Evolutionary conservation across 2,329 filamentous ascomycete genomes (phyloP).

Genomic region (Ophiocordyceps camponoti-saundersi): DNA sequence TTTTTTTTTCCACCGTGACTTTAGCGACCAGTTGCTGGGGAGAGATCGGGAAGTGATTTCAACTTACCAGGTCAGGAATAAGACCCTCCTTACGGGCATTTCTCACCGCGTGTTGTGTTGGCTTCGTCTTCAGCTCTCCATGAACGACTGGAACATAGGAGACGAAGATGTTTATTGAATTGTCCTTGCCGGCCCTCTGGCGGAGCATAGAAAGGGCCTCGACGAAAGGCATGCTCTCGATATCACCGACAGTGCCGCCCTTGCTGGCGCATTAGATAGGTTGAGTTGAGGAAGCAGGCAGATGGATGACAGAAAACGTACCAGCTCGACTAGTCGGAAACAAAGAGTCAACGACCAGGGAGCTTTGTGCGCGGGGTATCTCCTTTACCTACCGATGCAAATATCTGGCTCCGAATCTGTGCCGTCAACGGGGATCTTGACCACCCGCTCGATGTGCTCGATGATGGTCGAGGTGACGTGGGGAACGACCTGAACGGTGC

Average conservation of each 20-base stretch:
- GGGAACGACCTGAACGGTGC: constrained; percentile 80
- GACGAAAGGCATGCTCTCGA: constrained; percentile 76
- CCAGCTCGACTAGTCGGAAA: constrained; percentile 15
- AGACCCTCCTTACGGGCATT: constrained; percentile 68
- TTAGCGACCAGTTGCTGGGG: too few relatives aligned
- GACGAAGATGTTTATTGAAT: constrained; percentile 82
- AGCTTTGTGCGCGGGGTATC: background rate
- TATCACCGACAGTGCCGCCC: constrained; percentile 54
- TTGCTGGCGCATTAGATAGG: constrained; percentile 3
- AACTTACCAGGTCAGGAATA: constrained; percentile 46
- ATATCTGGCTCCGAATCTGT: constrained; percentile 72
- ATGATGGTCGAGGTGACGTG: constrained; percentile 86
- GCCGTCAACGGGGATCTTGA: constrained; percentile 72
- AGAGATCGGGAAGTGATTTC: background rate
- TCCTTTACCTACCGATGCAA: constrained; percentile 56
- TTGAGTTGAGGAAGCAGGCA: too few relatives aligned
- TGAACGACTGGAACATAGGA: constrained; percentile 55
- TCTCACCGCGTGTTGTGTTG: constrained; percentile 80
- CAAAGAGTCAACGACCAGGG: constrained; percentile 5
- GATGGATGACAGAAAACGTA: constrained; percentile 6
- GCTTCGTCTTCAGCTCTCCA: constrained; percentile 86
- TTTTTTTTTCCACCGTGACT: background rate
- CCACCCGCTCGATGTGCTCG: constrained; percentile 80
- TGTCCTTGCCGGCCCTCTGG: constrained; percentile 53
- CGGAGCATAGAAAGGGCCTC: constrained; percentile 71